Percentiles rank a stretch among this genome's conserved stretches.
phyloP scores from a whole-genome alignment of 768 basidiomycete species.

The Piloderma croceum region DNA sequence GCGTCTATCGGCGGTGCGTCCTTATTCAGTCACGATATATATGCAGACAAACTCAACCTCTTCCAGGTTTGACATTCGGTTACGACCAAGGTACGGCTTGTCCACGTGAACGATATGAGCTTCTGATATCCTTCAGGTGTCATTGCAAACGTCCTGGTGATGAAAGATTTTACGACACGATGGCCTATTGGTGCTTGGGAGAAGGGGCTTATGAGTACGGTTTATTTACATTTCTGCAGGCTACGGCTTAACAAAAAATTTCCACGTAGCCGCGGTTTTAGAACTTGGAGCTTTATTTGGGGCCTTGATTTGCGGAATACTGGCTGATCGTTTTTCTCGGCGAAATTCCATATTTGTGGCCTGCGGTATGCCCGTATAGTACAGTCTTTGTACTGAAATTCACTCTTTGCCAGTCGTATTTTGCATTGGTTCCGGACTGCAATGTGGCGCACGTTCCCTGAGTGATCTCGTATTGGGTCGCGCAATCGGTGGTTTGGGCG shows the following conservation, averaged over 20 bases:
- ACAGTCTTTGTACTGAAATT: constrained; percentile 2
- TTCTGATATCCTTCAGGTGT: no score
- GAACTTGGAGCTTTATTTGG: constrained; percentile 80
- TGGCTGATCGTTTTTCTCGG: constrained; percentile 65
- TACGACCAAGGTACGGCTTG: constrained; percentile 75
- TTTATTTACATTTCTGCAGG: not conserved
- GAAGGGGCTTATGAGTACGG: constrained; percentile 73
- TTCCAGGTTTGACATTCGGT: constrained; percentile 74
- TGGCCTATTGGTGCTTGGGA: constrained; percentile 72
- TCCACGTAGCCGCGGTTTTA: constrained; percentile 57
- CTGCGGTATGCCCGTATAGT: constrained; percentile 44
- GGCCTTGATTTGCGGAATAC: constrained; percentile 57
- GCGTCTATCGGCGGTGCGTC: no score
- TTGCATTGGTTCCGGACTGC: constrained; percentile 65
- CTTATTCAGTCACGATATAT: no score
- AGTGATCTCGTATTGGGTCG: constrained; percentile 61
- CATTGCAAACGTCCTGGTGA: constrained; percentile 80
- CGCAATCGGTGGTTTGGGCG: constrained; percentile 71
- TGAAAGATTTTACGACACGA: constrained; percentile 62
- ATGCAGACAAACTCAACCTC: no score
- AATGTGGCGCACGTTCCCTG: constrained; percentile 54
- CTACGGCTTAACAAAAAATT: not conserved
- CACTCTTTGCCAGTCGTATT: constrained; percentile 47
- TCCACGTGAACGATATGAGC: no score
- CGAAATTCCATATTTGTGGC: constrained; percentile 61